Base-by-base conservation (phyloP, 192 early-diverging fungal species). In the Chytriomyces hyalinus region DNA sequence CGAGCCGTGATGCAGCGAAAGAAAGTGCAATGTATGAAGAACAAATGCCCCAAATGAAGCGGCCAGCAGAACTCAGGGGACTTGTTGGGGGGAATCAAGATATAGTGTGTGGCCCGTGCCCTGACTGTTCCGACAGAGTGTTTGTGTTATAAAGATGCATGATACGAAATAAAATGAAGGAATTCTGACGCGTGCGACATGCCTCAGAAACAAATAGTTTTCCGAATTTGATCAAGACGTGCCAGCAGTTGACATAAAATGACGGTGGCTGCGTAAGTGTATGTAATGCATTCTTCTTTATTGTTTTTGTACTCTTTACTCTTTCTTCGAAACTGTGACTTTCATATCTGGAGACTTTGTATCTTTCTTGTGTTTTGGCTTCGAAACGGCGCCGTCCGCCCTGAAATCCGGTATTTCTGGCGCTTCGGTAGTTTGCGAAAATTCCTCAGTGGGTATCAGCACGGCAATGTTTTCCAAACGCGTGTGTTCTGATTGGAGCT, bases 391-490 rank as follows among this genome's bases (percentile, higher is more conserved):
- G 6, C 67, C 76, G 36, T 70, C 67, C 5, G 51, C 51, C 44
- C 60, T 48, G 48, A 79, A 79, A 20, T 66, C 49, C 36, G 78
- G 68, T 46, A 79, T 59, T 10, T 79, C 72, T 15, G 78, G 78
- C 10, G 64, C 50, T 36, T 85, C 84, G 0, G 76, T 78, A 13
- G 78, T 70, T 17, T 49, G 46, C n/a, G 72, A 50, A 28, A 79
- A 62, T 11, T 65, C 45, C 28, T 82, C 78, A 6, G 20, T 62
- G 15, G 87, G 87, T 49, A 88, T 69, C 72, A 88, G 53, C 4
- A 49, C 71, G 0, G 75, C 71, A 43, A 88, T 71, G 10, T 60
- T 78, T 22, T 84, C 79, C 43, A 88, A 57, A 5, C 87, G 53
- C 3, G 59, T 45, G 43, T 76, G 64, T 67, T 88, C 87, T 10